Base-by-base conservation (phyloP, 2,329 filamentous ascomycete genomes). In the Thielaviopsis populi region DNA sequence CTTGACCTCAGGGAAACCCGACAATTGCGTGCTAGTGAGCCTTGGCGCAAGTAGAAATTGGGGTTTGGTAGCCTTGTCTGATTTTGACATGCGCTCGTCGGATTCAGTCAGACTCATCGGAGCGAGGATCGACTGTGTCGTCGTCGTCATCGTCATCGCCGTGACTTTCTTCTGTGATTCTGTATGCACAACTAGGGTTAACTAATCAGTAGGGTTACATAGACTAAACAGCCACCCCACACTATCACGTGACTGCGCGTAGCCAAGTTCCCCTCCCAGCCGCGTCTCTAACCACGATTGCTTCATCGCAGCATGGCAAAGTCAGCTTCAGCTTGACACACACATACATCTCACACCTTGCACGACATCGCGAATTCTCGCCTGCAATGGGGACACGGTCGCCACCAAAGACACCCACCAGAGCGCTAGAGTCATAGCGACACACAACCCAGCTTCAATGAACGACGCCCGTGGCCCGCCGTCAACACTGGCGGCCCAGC, bases 401-500 rank as follows among this genome's bases (percentile, higher is more conserved):
- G 53, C 17, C 4, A 22, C 53, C 4, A 15, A 19, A 33, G 30
- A 37, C 17, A n/a, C 17, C 27, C 24, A 56, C 17, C 13, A 56
- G 53, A 30, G 10, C 30, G 27, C 53, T 37, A 33, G 53, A 56
- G 53, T 7, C 24, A 61, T 48, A 46, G 27, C 41, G 13, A 43
- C 40, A 50, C 13, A 50, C 27, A 37, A 27, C n/a, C 27, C 59
- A n/a, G 37, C n/a, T 27, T 22, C 59, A 46, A 50, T 50, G 41
- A 59, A 61, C 61, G 37, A 43, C 43, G 41, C 41, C 22, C 70
- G 68, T 10, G 76, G 77, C 56, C 83, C 84, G 46, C 87, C 90
- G 13, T 96, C 91, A 17, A 95, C 91, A 10, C 80, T 96, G 70
- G 90, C 91, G 62, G 89, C 89, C 13, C 89, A 95, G 73, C 84